These are phyloP conservation scores for Gynochthodes officinalis DNA, from an alignment of 257 asterid genomes.

Conservation along the genomic window DNA sequence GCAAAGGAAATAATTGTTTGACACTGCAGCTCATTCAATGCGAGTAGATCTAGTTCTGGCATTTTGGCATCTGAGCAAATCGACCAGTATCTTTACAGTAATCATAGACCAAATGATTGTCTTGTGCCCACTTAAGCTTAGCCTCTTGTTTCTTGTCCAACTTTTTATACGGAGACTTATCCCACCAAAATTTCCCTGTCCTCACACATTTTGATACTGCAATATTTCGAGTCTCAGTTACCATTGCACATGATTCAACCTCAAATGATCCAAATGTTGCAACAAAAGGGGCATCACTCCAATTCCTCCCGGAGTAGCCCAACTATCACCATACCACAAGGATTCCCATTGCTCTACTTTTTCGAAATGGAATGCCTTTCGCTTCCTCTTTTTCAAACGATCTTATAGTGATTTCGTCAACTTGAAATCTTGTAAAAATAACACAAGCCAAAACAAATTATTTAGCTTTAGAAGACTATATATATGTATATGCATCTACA, in stretches of 20 bases:
- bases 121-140: slow-evolving; percentile 32
- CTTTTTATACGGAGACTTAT: slow-evolving; percentile 44
- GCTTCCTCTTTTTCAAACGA: slow-evolving; percentile 43
- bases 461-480: no score
- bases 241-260: slow-evolving; percentile 45
- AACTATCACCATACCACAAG: slow-evolving; percentile 59
- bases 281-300: slow-evolving; percentile 51
- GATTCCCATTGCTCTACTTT: slow-evolving; percentile 51
- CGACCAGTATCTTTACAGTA: slow-evolving; percentile 51
- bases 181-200: slow-evolving; percentile 53
- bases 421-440: slow-evolving; percentile 34
- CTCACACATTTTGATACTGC: slow-evolving; percentile 36
- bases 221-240: slow-evolving; percentile 18
- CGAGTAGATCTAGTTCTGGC: slow-evolving; percentile 16
- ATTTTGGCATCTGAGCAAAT: slow-evolving; percentile 47
- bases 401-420: slow-evolving; percentile 54
- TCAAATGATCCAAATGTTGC: slow-evolving; percentile 35
- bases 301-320: slow-evolving; percentile 75
- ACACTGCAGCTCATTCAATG: not conserved
- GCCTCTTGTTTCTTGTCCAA: slow-evolving; percentile 25
- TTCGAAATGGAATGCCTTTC: slow-evolving; percentile 39
- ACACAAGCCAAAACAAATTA: not conserved
- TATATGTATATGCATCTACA: no score
- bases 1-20: not conserved
- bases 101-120: slow-evolving; percentile 46